phyloP scores from a whole-genome alignment of 169 alveolate species.

The Plasmodium falciparum region DNA sequence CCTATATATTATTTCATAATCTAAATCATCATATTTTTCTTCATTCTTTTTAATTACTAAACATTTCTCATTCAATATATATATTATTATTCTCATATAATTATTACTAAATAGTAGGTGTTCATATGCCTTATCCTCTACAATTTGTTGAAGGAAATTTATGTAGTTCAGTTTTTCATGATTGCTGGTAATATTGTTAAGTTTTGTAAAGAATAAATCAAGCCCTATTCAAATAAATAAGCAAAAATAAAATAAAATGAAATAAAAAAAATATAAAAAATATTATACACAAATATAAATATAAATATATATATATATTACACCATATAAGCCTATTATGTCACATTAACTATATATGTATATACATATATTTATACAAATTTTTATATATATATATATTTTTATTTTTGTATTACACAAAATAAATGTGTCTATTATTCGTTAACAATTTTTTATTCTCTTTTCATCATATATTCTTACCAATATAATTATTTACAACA shows the following conservation, averaged over 20 bases:
- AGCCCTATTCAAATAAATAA: slow-evolving; percentile 21
- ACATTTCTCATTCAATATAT: slow-evolving; percentile 60
- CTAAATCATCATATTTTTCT: slow-evolving; percentile 38
- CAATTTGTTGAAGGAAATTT: slow-evolving; percentile 43
- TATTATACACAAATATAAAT: neutral
- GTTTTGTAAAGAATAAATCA: slow-evolving; percentile 56
- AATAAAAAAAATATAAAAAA: neutral
- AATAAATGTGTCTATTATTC: too few relatives aligned
- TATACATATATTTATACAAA: too few relatives aligned
- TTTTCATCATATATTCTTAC: slow-evolving; percentile 7
- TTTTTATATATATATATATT: too few relatives aligned
- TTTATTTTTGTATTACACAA: too few relatives aligned
- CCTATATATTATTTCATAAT: slow-evolving; percentile 71
- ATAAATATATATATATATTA: neutral
- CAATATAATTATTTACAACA: slow-evolving; percentile 75
- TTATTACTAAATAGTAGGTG: slow-evolving; percentile 47
- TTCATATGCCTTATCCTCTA: slow-evolving; percentile 62
- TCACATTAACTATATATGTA: too few relatives aligned
- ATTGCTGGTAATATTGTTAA: slow-evolving; percentile 46
- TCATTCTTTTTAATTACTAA: slow-evolving; percentile 44
- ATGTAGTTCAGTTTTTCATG: slow-evolving; percentile 60
- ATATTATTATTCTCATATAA: slow-evolving; percentile 72
- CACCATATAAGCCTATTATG: neutral
- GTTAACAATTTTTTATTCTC: too few relatives aligned
- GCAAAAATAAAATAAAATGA: neutral